Evolutionary conservation across 768 basidiomycete genomes (phyloP), one percentile per base, ranked within the genome.

Genomic region (Agaricus sinodeliciosus): DNA sequence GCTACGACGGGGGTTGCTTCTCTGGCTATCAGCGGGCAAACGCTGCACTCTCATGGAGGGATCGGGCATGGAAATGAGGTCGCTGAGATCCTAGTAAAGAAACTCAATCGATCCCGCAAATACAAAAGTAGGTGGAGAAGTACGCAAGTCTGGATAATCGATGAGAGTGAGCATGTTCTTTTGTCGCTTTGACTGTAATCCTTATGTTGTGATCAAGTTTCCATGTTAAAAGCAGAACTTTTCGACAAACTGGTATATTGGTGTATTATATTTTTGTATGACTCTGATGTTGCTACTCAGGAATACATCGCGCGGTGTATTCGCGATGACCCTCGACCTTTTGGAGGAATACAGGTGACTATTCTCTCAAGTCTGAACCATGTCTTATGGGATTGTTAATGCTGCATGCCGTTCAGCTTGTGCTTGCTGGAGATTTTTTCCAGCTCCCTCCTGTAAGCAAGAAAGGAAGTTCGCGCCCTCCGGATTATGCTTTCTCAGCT

Each of bases 381-480:
- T 0, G 46, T 31, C 15, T 49, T 19, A 31, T 48, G 9, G 31
- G 3, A 8, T 1, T 31, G 35, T 51, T 42, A 28, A 51, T 28
- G 42, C 1, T 26, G 40, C 2, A 31, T 31, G 31, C 31, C 16
- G n/a, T 3, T 4, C 55, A 88, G 83, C 75, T 89, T 44, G 74
- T 90, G 27, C 64, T 89, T 6, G 82, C 84, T 0, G 88, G 88
- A 0, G 88, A 91, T 64, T 90, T 90, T 64, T 89, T 85, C 64
- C 87, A 91, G 64, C 70, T 91, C 0, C 87, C 88, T 1, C 88
- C 88, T 0, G 85, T 90, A 1, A 69, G 75, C 1, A 72, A 80
- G 9, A 70, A 66, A 2, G 36, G 51, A 18, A 19, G 26, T 18
- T 11, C 43, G 5, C 35, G 35, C 16, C 51, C 51, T 42, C 44